Evolutionary conservation across 192 early-diverging fungal genomes (phyloP).

Genomic region (Coemansia sp.): DNA sequence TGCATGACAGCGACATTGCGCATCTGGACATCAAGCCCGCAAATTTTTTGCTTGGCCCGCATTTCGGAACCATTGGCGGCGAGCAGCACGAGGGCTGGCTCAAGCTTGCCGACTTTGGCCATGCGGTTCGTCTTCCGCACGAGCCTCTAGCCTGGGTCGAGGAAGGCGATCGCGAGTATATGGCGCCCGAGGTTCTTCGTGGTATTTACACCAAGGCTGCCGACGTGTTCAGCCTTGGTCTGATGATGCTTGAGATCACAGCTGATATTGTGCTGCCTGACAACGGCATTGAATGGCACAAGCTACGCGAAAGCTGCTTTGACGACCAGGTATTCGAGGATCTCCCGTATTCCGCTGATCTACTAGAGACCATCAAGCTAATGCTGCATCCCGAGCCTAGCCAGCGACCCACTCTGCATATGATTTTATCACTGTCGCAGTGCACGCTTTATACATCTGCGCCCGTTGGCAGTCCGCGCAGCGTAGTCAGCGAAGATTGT

Average conservation of each 20-base stretch:
- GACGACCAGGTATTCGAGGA: slow-evolving; percentile 57
- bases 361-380: slow-evolving; percentile 63
- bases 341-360: slow-evolving; percentile 48
- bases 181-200: slow-evolving; percentile 83
- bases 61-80: slow-evolving; percentile 25
- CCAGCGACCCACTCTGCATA: slow-evolving; percentile 58
- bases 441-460: slow-evolving; percentile 29
- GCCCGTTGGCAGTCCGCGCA: not conserved
- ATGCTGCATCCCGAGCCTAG: slow-evolving; percentile 66
- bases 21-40: slow-evolving; percentile 91
- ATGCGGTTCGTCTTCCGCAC: slow-evolving; percentile 56
- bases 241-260: slow-evolving; percentile 85
- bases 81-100: slow-evolving; percentile 59
- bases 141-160: slow-evolving; percentile 31
- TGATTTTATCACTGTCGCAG: slow-evolving; percentile 48
- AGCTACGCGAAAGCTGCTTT: slow-evolving; percentile 75
- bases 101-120: slow-evolving; percentile 92
- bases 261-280: slow-evolving; percentile 86
- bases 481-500: slow-evolving; percentile 10
- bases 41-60: slow-evolving; percentile 72
- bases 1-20: slow-evolving; percentile 70
- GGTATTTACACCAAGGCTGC: slow-evolving; percentile 71
- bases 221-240: slow-evolving; percentile 92
- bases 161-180: slow-evolving; percentile 92
- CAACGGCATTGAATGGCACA: slow-evolving; percentile 85